Evolutionary conservation across 2,329 filamentous ascomycete genomes (phyloP).

Genomic region (Beauveria australis): DNA sequence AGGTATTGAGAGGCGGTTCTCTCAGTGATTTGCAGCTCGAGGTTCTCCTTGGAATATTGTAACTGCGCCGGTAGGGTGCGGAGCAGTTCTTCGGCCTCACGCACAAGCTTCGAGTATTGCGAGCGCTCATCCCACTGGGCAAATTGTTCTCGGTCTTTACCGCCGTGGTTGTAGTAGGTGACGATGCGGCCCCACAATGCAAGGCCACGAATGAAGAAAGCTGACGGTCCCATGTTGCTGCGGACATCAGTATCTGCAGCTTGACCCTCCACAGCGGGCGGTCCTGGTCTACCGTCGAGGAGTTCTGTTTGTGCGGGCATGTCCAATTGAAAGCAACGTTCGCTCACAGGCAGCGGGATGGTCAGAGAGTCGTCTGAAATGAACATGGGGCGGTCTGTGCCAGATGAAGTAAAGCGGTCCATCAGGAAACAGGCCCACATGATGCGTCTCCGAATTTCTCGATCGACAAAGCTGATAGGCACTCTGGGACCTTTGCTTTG

Average conservation of each 20-base stretch:
- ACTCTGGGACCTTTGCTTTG: conserved; percentile 52
- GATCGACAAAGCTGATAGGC: conserved; percentile 79
- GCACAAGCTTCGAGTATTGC: conserved; percentile 60
- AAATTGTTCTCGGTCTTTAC: conserved; percentile 66
- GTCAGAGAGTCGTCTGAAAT: conserved; percentile 82
- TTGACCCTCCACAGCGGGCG: conserved; percentile 53
- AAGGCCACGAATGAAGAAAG: conserved; percentile 79
- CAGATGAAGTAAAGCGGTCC: conserved; percentile 96
- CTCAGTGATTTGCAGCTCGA: conserved; percentile 76
- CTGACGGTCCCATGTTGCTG: conserved; percentile 89
- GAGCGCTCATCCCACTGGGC: conserved; percentile 81
- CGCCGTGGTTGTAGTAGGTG: conserved; percentile 83
- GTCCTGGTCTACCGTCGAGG: conserved; percentile 61
- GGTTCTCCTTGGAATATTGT: conserved; percentile 71
- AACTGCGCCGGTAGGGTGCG: conserved; percentile 60
- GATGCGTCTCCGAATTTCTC: conserved; percentile 82
- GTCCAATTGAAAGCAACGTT: conserved; percentile 83
- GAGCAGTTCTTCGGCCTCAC: conserved; percentile 63
- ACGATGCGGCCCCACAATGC: conserved; percentile 86
- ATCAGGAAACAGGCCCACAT: conserved; percentile 99
- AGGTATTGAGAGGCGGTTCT: conserved; percentile 85
- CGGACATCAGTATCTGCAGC: conserved; percentile 52
- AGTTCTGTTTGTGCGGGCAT: conserved; percentile 83
- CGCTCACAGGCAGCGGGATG: conserved; percentile 84
- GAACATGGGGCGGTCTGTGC: conserved; percentile 85